A percentile compares a stretch with the other conserved stretches of the same genome.
These are phyloP conservation scores for Plasmopara muralis DNA, from an alignment of 352 stramenopile genomes.

Conservation along the genomic window DNA sequence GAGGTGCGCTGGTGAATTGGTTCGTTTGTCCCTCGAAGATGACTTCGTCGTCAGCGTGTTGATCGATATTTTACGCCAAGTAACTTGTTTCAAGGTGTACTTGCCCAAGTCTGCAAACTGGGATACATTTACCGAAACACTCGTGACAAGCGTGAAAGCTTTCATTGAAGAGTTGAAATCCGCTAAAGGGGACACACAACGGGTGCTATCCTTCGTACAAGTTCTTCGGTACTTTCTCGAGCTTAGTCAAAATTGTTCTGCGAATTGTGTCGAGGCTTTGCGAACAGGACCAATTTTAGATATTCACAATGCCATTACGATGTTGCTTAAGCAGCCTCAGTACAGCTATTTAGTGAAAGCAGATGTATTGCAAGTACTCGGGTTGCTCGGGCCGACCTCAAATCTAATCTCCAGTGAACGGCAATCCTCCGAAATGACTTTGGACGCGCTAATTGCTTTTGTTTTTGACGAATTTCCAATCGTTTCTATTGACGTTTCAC, in stretches of 20 bases:
- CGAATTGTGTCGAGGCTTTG: conserved; percentile 20
- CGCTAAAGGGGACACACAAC: conserved; percentile 23
- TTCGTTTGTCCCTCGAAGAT: conserved; percentile 31
- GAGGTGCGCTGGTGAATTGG: conserved; percentile 18
- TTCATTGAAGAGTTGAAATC: conserved; percentile 30
- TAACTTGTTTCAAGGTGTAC: conserved; percentile 32
- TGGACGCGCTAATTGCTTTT: conserved; percentile 40
- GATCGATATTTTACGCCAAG: conserved; percentile 31
- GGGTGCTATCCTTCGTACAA: conserved; percentile 36
- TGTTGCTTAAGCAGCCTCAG: conserved; percentile 30
- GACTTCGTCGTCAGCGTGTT: conserved; percentile 29
- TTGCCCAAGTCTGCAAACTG: conserved; percentile 28
- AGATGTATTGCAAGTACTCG: conserved; percentile 42
- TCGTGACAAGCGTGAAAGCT: conserved; percentile 35
- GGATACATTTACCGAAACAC: conserved; percentile 41
- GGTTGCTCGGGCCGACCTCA: conserved; percentile 23
- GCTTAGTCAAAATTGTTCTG: conserved; percentile 35
- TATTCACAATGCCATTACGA: conserved; percentile 29
- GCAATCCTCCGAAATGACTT: conserved; percentile 10
- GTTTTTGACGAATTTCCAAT: conserved; percentile 74
- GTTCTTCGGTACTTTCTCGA: conserved; percentile 37
- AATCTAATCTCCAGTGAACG: conserved; percentile 3
- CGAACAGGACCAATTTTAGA: conserved; percentile 31
- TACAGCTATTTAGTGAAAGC: conserved; percentile 56
- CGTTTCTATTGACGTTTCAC: conserved; percentile 55